Evolutionary conservation across 345 rosid genomes (phyloP), one percentile per base, ranked within the genome.

Genomic region (Noccaea bulbosa): DNA sequence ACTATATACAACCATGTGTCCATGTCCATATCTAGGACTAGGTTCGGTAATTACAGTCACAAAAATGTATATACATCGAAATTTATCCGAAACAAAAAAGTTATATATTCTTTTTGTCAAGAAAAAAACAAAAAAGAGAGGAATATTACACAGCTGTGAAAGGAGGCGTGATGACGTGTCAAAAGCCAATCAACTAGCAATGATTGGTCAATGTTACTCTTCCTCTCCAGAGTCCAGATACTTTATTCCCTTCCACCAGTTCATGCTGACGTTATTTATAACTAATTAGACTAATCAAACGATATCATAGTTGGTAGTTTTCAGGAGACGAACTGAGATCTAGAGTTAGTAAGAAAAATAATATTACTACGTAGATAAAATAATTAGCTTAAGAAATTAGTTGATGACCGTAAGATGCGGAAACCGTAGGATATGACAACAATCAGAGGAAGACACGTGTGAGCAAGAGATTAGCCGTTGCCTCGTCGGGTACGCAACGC

Each of bases 201-300:
- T 74, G 78, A 74, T 74, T 74, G 68, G 73, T 58, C 49, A 67
- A 12, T 67, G 48, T 22, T 17, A 59, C 60, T 72, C 69, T 34
- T 41, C 47, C 0, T 27, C 30, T 27, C 30, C 30, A 27, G 30
- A 27, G 30, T 71, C 48, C 76, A 63, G 63, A 55, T 41, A 44
- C 39, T 71, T 45, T 62, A 64, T 72, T 64, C 65, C 11, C 48
- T 64, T 72, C 71, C 65, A 72, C 71, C 71, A 47, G 50, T 72
- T 72, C 50, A 24, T 46, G 77, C 58, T 65, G 65, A 72, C 77
- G 51, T 55, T 52, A 7, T 16, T 30, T 8, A 24, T n/a, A 34
- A 34, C 15, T 34, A 32, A 41, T 27, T 27, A 27, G 30, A 27
- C 37, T 4, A 48, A 22, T 27, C 54, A 32, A 44, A 41, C 46